Base-by-base conservation (phyloP, 495 filamentous ascomycete genomes). In the Rusavskia elegans region DNA sequence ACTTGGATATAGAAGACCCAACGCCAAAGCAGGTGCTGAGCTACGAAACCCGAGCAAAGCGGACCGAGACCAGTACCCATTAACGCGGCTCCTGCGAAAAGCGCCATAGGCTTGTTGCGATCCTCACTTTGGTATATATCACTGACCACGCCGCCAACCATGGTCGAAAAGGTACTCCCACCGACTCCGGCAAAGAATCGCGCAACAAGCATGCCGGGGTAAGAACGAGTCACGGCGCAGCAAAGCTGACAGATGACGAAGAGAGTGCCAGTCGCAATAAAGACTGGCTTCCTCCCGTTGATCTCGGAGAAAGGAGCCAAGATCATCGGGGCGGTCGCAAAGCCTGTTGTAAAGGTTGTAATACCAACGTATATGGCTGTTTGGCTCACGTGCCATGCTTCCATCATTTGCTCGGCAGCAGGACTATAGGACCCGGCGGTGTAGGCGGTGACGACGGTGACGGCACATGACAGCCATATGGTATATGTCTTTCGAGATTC, bases 1-100 rank as follows among this genome's bases (percentile, higher is more conserved):
- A 82, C 80, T 57, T 95, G 88, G 17, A 89, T 73, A 71, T 83
- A 93, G 68, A 94, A 94, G 6, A 93, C 75, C 89, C 89, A 95
- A 54, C 86, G 77, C 90, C 89, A 95, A 23, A 65, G 72, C 8
- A 73, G 67, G 45, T 78, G 70, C 45, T 82, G 64, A 0, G 81
- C 80, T 56, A 97, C 82, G 17, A 81, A 78, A 2, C 85, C 83
- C 16, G 74, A 75, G 5, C 85, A 65, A 5, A 96, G 60, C 0
- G 90, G 88, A 0, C 88, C 90, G 0, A 84, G 65, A 2, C 88
- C 89, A 0, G 87, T 95, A 1, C 89, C 92, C 16, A 83, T 73
- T 9, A 96, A 65, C 0, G 85, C 89, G 20, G 72, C 70, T 1
- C 80, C 84, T 1, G 82, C 80, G 62, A 93, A 95, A 2, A 93